Conservation (phyloP, 164 flowering plant genomes). For the Aristolochia californica region DNA sequence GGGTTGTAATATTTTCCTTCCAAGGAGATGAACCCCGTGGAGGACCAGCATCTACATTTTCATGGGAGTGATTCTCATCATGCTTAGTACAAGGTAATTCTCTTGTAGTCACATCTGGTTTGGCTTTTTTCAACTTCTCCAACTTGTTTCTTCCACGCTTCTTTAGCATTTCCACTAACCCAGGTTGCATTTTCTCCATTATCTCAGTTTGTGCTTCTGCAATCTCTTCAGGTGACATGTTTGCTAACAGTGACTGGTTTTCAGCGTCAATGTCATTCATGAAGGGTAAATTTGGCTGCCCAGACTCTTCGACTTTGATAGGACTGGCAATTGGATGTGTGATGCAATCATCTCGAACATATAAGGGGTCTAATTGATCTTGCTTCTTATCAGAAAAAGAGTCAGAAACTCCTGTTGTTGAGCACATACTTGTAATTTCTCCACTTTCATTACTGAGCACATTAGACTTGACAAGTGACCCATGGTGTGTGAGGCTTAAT, state of each 20-base stretch:
- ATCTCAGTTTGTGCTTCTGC: constrained; percentile 76
- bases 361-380: neutral
- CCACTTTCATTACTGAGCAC: no score
- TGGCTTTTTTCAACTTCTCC: constrained; percentile 25
- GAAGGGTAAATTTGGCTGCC: constrained; percentile 19
- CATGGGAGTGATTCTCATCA: constrained; percentile 8
- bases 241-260: constrained; percentile 43
- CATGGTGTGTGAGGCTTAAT: no score
- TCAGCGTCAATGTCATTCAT: constrained; percentile 84
- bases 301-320: constrained; percentile 11
- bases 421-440: no score
- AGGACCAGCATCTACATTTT: neutral
- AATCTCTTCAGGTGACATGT: constrained; percentile 73
- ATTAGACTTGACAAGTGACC: no score
- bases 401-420: neutral
- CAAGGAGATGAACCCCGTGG: neutral
- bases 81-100: constrained; percentile 5
- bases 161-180: constrained; percentile 38
- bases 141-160: constrained; percentile 46
- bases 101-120: constrained; percentile 7
- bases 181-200: constrained; percentile 60
- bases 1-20: constrained; percentile 1
- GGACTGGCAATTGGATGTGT: neutral
- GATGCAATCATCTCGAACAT: neutral
- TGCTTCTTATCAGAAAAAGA: neutral